Evolutionary conservation across 2,329 filamentous ascomycete genomes (phyloP).

Genomic region (Ophiostoma piceae): DNA sequence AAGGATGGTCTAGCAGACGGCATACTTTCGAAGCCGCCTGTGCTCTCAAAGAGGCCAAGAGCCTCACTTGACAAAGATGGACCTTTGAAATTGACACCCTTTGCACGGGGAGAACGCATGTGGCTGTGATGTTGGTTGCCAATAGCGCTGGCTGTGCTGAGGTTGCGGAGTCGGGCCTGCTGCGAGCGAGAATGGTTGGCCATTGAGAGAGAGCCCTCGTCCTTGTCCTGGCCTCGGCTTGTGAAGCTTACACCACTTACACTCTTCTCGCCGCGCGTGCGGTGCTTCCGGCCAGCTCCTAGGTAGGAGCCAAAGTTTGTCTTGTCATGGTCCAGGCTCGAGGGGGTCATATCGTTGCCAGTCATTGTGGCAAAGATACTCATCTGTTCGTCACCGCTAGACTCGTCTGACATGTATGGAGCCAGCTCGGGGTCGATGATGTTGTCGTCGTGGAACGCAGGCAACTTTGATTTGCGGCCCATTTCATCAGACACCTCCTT

Average conservation of each 20-base stretch:
- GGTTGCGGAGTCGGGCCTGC: conserved; percentile 66
- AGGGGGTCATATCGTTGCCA: conserved; percentile 57
- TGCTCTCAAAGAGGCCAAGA: conserved; percentile 42
- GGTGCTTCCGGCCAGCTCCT: conserved; percentile 68
- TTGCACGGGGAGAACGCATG: conserved; percentile 65
- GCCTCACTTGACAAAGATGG: conserved; percentile 49
- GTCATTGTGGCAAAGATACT: conserved; percentile 74
- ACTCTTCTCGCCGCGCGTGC: conserved; percentile 71
- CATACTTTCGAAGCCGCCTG: conserved; percentile 36
- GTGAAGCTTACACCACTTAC: conserved; percentile 64
- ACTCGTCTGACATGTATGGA: conserved; percentile 92
- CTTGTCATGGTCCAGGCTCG: conserved; percentile 69
- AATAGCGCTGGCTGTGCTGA: conserved; percentile 70
- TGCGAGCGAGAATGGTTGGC: conserved; percentile 34
- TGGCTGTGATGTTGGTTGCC: conserved; percentile 58
- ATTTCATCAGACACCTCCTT: conserved; percentile 63
- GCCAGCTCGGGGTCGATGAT: conserved; percentile 96
- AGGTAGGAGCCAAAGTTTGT: conserved; percentile 67
- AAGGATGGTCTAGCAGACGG: conserved; percentile 37
- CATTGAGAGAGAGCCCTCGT: conserved; percentile 47
- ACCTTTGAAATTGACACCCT: conserved; percentile 53
- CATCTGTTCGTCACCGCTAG: conserved; percentile 87
- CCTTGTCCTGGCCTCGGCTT: conserved; percentile 65
- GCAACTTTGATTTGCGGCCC: conserved; percentile 60
- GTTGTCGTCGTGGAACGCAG: conserved; percentile 96